phyloP scores from a whole-genome alignment of 2,329 filamentous ascomycete genomes.

The Neofusicoccum parvum region DNA sequence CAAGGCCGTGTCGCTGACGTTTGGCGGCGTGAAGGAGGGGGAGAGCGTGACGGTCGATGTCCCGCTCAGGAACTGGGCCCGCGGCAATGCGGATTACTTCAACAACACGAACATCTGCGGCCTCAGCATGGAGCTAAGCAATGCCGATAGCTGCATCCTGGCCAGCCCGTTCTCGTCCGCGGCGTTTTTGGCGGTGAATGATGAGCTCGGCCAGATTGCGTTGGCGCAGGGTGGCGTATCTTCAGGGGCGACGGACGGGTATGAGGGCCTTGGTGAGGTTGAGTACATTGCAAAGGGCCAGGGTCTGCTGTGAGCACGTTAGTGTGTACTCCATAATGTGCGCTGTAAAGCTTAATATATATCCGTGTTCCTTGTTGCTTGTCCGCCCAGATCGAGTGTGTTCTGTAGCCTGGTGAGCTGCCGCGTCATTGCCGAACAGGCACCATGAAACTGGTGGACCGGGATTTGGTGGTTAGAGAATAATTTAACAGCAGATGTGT shows the following conservation, averaged over 20 bases:
- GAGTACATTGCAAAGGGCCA: too few species aligned
- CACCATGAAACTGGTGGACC: too few species aligned
- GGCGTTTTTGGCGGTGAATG: conserved; percentile 37
- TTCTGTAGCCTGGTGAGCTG: too few species aligned
- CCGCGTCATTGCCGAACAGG: too few species aligned
- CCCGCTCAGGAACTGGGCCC: background rate
- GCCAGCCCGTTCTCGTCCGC: conserved; percentile 36
- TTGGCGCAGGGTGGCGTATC: conserved; percentile 39
- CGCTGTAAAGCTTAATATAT: too few species aligned
- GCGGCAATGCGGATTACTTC: background rate
- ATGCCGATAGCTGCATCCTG: conserved; percentile 31
- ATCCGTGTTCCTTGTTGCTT: too few species aligned
- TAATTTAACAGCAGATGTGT: too few species aligned
- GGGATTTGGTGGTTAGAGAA: too few species aligned
- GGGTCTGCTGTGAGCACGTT: too few species aligned
- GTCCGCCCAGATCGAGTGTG: too few species aligned
- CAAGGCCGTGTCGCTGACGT: background rate
- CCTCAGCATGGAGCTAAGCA: conserved; percentile 27
- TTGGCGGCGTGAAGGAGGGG: conserved; percentile 20
- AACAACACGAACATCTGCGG: background rate
- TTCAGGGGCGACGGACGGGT: background rate
- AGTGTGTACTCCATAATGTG: too few species aligned
- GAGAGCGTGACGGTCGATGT: conserved; percentile 11
- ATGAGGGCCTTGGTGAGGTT: background rate
- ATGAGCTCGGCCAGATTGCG: conserved; percentile 33